Evolutionary conservation across 257 asterid species (phyloP).

Genomic region (Phtheirospermum japonicum): DNA sequence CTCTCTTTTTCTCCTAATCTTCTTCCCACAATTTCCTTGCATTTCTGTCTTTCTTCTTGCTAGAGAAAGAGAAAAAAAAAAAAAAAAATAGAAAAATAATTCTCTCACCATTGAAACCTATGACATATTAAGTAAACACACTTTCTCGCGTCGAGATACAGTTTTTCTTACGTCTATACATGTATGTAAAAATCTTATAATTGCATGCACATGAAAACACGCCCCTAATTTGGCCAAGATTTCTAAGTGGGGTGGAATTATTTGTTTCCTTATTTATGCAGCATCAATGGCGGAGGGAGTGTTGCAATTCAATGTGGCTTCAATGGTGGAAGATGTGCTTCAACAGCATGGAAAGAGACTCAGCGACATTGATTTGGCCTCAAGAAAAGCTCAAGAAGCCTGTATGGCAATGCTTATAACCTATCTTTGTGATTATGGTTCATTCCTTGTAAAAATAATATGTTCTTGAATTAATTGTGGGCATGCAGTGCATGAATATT

Average conservation of each 20-base stretch:
- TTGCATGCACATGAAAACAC: constrained; percentile 21
- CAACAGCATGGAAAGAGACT: constrained; percentile 65
- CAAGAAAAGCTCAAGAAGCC: constrained; percentile 65
- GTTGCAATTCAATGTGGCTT: constrained; percentile 53
- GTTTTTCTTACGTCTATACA: neutral
- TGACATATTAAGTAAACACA: constrained; percentile 26
- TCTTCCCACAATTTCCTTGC: constrained; percentile 34
- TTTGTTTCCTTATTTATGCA: constrained; percentile 14
- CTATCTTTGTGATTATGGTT: neutral
- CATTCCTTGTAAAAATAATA: neutral
- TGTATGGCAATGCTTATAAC: constrained; percentile 42
- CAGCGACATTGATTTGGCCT: constrained; percentile 59
- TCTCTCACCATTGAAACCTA: constrained; percentile 29
- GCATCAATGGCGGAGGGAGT: constrained; percentile 59
- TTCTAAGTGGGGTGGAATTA: constrained; percentile 11
- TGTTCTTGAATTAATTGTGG: constrained; percentile 9
- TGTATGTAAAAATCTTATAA: constrained; percentile 14
- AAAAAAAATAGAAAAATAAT: neutral
- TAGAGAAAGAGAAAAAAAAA: constrained; percentile 26
- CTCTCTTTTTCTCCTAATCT: constrained; percentile 21
- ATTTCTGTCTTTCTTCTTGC: constrained; percentile 31
- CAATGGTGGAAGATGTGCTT: constrained; percentile 74
- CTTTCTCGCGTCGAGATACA: constrained; percentile 2
- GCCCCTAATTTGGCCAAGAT: constrained; percentile 27
- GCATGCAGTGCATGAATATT: neutral